Evolutionary conservation across 208 protist genomes (phyloP), one percentile per base, ranked within the genome.

Genomic region (Trypanosoma rangeli): DNA sequence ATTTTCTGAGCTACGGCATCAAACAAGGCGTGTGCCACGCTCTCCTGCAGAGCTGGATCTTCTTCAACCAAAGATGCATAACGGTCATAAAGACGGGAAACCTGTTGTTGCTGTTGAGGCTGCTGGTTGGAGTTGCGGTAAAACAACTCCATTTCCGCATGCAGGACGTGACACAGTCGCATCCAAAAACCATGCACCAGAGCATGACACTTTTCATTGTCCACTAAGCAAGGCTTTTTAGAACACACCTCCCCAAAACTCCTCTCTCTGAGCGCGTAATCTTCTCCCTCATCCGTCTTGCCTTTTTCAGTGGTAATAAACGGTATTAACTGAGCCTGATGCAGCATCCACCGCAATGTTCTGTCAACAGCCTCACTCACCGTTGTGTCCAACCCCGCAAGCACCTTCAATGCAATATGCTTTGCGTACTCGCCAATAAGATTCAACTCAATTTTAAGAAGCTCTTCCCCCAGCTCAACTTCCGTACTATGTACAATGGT

Each of bases 171-270:
- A 26, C 82, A 68, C 28, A 95, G 68, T 26, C 64, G 68, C 64
- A 73, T 73, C 87, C 86, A 95, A 77, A 95, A 95, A 29, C 66
- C 54, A 10, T 53, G 57, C 24, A 87, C 80, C 22, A 92, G 56
- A 13, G 73, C 64, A 62, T 80, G 73, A 79, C 84, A 93, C 48
- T 72, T 81, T 15, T 73, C 59, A 44, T 79, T 87, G 78, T 93
- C 78, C 26, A 85, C 79, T 20, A 63, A 37, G 52, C 72, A 72
- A 56, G 37, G 56, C 8, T 72, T 49, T 18, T 50, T 68, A 55
- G 49, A 42, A 35, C 59, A 57, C 33, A 57, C 53, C 64, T 3
- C 44, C 33, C 13, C 28, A 5, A 24, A 15, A 5, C 46, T 66
- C 24, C 60, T 60, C 20, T 37, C 53, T 24, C 78, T 44, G 63